A percentile compares a stretch with the other conserved stretches of the same genome.
Conservation (phyloP, 1,139 yeast genomes). For the Blastobotrys capitulatus region DNA sequence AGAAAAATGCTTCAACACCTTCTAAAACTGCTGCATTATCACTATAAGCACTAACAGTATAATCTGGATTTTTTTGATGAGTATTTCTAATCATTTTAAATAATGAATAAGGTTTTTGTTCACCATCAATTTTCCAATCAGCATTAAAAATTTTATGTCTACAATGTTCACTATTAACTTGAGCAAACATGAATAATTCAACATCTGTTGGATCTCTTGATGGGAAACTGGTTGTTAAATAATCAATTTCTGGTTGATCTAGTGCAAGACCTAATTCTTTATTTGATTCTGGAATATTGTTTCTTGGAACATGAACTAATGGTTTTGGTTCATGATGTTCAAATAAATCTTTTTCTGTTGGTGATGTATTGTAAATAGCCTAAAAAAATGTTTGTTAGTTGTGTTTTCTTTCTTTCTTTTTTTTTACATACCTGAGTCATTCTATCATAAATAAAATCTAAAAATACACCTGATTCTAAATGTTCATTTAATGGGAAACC, state of each 20-base stretch:
- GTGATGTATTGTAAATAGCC: conserved; percentile 37
- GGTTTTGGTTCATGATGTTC: conserved; percentile 80
- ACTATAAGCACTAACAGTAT: conserved; percentile 89
- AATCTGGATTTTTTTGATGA: conserved; percentile 71
- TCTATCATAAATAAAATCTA: conserved; percentile 79
- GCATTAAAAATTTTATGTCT: conserved; percentile 99
- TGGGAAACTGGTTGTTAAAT: conserved; percentile 68
- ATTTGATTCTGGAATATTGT: conserved; percentile 70
- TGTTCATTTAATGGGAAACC: conserved; percentile 59
- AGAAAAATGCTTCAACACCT: conserved; percentile 64
- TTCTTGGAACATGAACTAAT: conserved; percentile 58
- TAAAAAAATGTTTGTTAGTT: background rate
- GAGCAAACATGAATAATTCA: conserved; percentile 98
- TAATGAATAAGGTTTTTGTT: conserved; percentile 63
- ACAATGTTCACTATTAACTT: conserved; percentile 98
- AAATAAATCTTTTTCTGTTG: conserved; percentile 65
- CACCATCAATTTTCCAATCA: conserved; percentile 93
- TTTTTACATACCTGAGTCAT: conserved; percentile 69
- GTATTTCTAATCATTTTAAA: conserved; percentile 97
- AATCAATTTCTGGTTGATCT: conserved; percentile 88
- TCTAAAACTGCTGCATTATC: conserved; percentile 98
- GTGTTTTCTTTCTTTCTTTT: background rate
- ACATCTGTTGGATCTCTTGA: conserved; percentile 97
- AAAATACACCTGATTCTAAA: conserved; percentile 46
- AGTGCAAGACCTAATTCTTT: conserved; percentile 83